These are phyloP conservation scores for Aspergillus bombycis DNA, from an alignment of 2,329 filamentous ascomycete species.

Conservation along the genomic window DNA sequence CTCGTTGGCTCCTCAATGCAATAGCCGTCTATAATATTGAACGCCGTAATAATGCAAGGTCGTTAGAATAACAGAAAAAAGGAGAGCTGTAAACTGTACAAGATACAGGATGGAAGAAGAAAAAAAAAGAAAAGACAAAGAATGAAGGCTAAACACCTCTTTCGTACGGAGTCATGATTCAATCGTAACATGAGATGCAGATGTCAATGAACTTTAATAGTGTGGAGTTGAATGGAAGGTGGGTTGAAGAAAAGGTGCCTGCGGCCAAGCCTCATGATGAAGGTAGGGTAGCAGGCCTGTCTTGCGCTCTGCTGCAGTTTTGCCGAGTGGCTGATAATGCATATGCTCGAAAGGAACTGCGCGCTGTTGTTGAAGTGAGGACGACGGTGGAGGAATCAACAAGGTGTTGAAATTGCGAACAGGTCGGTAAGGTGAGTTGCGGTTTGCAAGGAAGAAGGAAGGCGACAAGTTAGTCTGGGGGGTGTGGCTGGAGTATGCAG, in stretches of 20 bases:
- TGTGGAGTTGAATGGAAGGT: constrained; percentile 34
- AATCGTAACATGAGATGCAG: constrained; percentile 25
- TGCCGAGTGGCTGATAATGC: constrained; percentile 79
- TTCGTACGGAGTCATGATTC: constrained; percentile 34
- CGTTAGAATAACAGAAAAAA: constrained; percentile 16
- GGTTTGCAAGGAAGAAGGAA: constrained; percentile 81
- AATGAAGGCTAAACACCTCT: constrained; percentile 21
- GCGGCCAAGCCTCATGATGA: constrained; percentile 48
- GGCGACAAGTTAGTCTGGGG: constrained; percentile 78
- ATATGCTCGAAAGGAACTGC: constrained; percentile 69
- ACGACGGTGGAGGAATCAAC: constrained; percentile 82
- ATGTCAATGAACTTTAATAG: constrained; percentile 29
- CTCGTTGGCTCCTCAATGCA: neutral
- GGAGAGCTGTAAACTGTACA: constrained; percentile 18
- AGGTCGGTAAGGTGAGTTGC: constrained; percentile 89
- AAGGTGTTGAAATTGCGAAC: constrained; percentile 87
- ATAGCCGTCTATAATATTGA: constrained; percentile 19
- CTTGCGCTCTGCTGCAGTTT: constrained; percentile 65
- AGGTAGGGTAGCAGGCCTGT: constrained; percentile 69
- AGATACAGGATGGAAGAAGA: constrained; percentile 15
- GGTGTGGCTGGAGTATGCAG: constrained; percentile 62
- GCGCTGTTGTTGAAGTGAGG: constrained; percentile 75
- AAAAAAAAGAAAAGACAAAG: constrained; percentile 2
- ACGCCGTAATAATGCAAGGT: constrained; percentile 27
- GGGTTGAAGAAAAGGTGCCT: constrained; percentile 35